Base-by-base conservation (phyloP, 1,284 basidiomycete species). In the Malassezia psittaci region DNA sequence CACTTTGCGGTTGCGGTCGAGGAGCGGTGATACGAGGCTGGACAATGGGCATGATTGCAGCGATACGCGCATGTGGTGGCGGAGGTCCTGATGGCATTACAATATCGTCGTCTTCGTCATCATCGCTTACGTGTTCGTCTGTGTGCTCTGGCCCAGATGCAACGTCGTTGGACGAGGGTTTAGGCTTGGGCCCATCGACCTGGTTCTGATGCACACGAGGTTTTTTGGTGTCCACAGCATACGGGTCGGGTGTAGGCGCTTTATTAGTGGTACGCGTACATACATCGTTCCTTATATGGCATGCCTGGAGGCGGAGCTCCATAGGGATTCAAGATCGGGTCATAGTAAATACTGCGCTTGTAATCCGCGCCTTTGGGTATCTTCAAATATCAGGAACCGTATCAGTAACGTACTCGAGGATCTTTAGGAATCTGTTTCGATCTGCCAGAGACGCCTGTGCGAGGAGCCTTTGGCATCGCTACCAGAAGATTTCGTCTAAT, bases 251-350 rank as follows among this genome's bases (percentile, higher is more conserved):
- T 10, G 45, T 52, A n/a, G 35, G 56, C 12, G 39, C 32, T 19
- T n/a, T 32, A 10, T 19, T 8, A 34, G 41, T 19, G 41, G 11
- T 37, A 66, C 61, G 61, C 48, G 24, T 16, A 48, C 52, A 24
- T 44, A 58, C 57, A 38, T 40, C 85, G 79, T 72, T 96, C 89
- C 47, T 82, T 77, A 75, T 96, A 96, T 9, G 88, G 89, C 90
- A 94, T 88, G 8, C 91, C 91, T 9, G 91, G 91, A 18, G 91
- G 91, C 18, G 91, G 84, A n/a, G 90, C 88, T 24, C 91, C 91
- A 72, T 81, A 91, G 7, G 90, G 89, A 73, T 96, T 96, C 81
- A 93, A 85, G 48, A 89, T 81, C 35, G 87, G 81, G 66, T 96
- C 88, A 76, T 90, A 96, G 75, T 96, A 96, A 40, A 90, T 79